A percentile compares a stretch with the other conserved stretches of the same genome.
Conservation (phyloP, 202 grass and related monocot genomes). For the Setaria italica region DNA sequence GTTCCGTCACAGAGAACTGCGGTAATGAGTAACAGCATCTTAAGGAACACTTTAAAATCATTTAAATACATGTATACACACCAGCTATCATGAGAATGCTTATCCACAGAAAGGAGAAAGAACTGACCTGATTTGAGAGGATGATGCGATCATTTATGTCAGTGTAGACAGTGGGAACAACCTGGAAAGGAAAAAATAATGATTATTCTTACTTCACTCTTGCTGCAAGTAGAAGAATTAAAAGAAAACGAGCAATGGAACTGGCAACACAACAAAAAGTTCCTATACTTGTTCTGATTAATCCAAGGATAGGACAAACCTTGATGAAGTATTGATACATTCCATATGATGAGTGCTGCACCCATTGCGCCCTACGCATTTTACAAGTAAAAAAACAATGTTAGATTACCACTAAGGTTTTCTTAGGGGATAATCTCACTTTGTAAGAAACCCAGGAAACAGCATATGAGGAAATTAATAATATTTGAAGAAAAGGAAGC, state of each 20-base stretch:
- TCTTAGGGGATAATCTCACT: neutral
- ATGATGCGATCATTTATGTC: conserved; percentile 86
- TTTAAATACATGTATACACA: conserved; percentile 4
- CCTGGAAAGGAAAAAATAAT: conserved; percentile 52
- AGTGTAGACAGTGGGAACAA: conserved; percentile 87
- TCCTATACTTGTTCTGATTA: conserved; percentile 1
- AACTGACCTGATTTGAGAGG: conserved; percentile 90
- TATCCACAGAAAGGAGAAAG: conserved; percentile 3
- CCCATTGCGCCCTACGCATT: conserved; percentile 73
- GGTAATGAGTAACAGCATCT: conserved; percentile 48
- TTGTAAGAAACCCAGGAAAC: conserved; percentile 33
- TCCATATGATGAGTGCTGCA: conserved; percentile 83
- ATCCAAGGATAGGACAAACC: conserved; percentile 56
- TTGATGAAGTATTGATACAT: conserved; percentile 99
- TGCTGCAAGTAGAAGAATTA: neutral
- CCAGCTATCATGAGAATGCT: neutral
- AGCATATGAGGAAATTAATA: conserved; percentile 37
- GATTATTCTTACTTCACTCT: conserved; percentile 12
- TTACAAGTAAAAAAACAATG: conserved; percentile 33
- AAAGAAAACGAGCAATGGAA: conserved; percentile 14
- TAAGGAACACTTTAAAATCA: conserved; percentile 35
- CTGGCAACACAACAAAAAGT: conserved; percentile 3
- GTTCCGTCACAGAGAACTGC: conserved; percentile 97
- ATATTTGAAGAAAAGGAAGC: conserved; percentile 49
- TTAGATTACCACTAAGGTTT: conserved; percentile 21